Base-by-base conservation (phyloP, 1,284 basidiomycete species). In the Tylopilus sp. region DNA sequence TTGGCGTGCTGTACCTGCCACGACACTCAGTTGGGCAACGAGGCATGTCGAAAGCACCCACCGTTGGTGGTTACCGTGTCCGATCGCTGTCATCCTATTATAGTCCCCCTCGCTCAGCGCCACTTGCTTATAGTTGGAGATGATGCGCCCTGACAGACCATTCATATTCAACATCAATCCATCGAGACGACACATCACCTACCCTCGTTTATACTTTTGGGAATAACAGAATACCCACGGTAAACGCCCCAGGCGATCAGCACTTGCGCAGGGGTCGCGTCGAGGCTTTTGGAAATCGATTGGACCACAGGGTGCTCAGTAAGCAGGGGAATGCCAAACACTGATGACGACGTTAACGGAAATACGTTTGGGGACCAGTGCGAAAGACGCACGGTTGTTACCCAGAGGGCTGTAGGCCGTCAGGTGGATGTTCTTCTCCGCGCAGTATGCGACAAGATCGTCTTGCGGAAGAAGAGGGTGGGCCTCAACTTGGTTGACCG, bases 331-430 rank as follows among this genome's bases (percentile, higher is more conserved):
- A 74, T 71, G 54, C 76, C 78, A 15, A 75, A 63, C 68, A 78
- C 84, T 83, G 54, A 26, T 8, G 29, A 35, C 25, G 37, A 33
- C 25, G 28, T 49, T 23, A 44, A 15, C 16, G 26, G 34, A n/a
- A 21, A 25, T 15, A 7, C 11, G 2, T 19, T 13, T 12, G n/a
- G 26, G 37, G 18, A n/a, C n/a, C 4, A 31, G 40, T 12, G 16
- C 16, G 2, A 21, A 10, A 23, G 48, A 64, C 74, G 61, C 65
- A 82, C 82, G 61, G 67, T 85, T 87, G 70, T 91, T 89, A 15
- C 92, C 92, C 2, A 95, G 77, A 10, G 91, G 90, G 51, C 83
- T 86, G 73, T 92, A 94, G 0, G 91, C 89, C 11, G 89, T 91
- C 55, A 93, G 71, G 55, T 86, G 78, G 60, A 95, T 93, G 55